Base-by-base conservation (phyloP, 495 filamentous ascomycete genomes). In the Aspergillus homomorphus region DNA sequence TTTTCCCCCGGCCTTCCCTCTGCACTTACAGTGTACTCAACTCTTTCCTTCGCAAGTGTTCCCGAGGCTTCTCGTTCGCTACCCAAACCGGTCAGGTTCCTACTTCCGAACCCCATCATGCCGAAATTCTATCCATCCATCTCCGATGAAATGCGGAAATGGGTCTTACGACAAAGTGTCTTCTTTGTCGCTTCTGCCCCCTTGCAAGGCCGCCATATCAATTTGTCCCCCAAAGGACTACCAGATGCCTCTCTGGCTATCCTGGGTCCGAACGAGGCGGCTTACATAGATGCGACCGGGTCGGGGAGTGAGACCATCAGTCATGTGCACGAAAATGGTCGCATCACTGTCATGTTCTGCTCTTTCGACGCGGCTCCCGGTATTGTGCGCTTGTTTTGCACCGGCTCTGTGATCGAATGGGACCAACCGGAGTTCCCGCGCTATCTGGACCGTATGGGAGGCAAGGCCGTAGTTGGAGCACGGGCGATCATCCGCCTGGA, bases 321-420 rank as follows among this genome's bases (percentile, higher is more conserved):
- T 3, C 89, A 91, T 62, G 64, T 90, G 5, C 84, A 89, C 58
- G 89, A 92, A 62, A 91, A 91, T 66, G 87, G 86, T 19, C 78
- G 89, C 14, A 78, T 89, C 23, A 89, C 89, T 0, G 66, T 90
- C 57, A 81, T 89, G 74, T 89, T 90, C 72, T 87, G 82, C 61
- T 81, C 82, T 4, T 92, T 91, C 65, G 81, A 82, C 10, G 70
- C 73, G 0, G 67, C 75, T 1, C 89, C 89, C 3, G 78, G 82
- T 57, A 92, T 92, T 61, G 58, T 91, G 57, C 69, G 89, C 2
- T 70, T 90, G n/a, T 92, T 87, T 65, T 88, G 89, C 46, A 79
- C 68, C 46, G 89, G 87, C 0, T 73, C 71, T 2, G 84, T 90
- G 8, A 71, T 90, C 10, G 89, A 92, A 68, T 71, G 72, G 52